Evolutionary conservation across 139 green algal genomes (phyloP).

Genomic region (Chlorella vulgaris): DNA sequence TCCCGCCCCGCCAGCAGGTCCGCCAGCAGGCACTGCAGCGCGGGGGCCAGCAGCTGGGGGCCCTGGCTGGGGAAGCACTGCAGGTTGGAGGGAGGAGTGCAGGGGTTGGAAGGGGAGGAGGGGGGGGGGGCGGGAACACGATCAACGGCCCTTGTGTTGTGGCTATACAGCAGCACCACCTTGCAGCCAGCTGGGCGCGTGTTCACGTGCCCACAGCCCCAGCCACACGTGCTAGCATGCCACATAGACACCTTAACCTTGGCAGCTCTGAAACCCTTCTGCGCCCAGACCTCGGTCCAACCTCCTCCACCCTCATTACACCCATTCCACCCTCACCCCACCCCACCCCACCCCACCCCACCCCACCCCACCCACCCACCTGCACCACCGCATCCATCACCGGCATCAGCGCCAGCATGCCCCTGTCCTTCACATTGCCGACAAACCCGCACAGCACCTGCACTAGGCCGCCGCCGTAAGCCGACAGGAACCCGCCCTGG

Average conservation of each 20-base stretch:
- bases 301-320: not conserved
- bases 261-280: too few species aligned
- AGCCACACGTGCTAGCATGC: too few species aligned
- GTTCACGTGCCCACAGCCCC: too few species aligned
- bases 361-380: slow-evolving; percentile 49
- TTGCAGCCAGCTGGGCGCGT: too few species aligned
- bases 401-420: slow-evolving; percentile 66
- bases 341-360: slow-evolving; percentile 17
- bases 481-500: slow-evolving; percentile 66
- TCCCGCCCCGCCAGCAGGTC: slow-evolving; percentile 57
- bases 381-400: slow-evolving; percentile 61
- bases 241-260: too few species aligned
- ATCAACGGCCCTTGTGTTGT: too few species aligned
- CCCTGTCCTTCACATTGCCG: slow-evolving; percentile 65
- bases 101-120: not conserved
- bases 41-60: slow-evolving; percentile 44
- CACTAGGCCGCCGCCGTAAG: slow-evolving; percentile 59
- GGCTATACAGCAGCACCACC: too few species aligned
- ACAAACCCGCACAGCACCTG: slow-evolving; percentile 57
- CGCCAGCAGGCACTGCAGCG: slow-evolving; percentile 61
- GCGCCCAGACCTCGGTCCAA: too few species aligned
- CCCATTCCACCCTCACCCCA: not conserved
- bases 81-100: not conserved
- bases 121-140: not conserved
- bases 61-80: slow-evolving; percentile 53